Evolutionary conservation across 306 rosid species (phyloP), one percentile per base, ranked within the genome.

Genomic region (Castanospermum australe): DNA sequence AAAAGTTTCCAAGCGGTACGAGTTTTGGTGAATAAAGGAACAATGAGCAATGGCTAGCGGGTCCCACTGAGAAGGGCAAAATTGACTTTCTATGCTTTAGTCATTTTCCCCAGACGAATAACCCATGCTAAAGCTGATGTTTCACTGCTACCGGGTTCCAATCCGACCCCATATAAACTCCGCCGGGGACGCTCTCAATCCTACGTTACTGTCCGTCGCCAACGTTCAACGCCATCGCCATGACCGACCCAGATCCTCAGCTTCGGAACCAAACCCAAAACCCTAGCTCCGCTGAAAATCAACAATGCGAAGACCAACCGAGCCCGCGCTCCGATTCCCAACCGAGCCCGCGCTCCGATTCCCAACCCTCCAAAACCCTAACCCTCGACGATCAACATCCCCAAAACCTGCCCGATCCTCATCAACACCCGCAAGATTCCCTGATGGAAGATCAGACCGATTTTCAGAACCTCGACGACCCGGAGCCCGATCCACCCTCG

Each of bases 331-430:
- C 22, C 6, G 28, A 39, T 44, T 13, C 55, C 5, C 36, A 33
- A 70, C 44, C 63, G 39, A n/a, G 55, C 9, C 81, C 74, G 11
- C 66, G 21, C 39, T 0, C 22, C 35, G 72, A 83, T 79, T 80
- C 80, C 22, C 87, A 80, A 78, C 45, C 84, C 30, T 42, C 86
- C 50, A 14, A 83, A 82, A 54, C 87, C 88, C 86, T 83, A 85
- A 18, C 78, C 35, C 54, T 55, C 52, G 61, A 86, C 22, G 10
- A 22, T 12, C 52, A 67, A 24, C 77, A 76, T 62, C 84, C 77
- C 45, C 80, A 24, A 10, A 45, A 7, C 59, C 50, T 32, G 10
- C 8, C 54, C 2, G 18, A 60, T 57, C 83, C 83, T 82, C 42
- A 57, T 14, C 69, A 52, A 6, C 51, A 68, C 8, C 82, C 66